Percentiles rank a stretch among this genome's conserved stretches.
Conservation (phyloP, 495 filamentous ascomycete genomes). For the Oleoguttula mirabilis region DNA sequence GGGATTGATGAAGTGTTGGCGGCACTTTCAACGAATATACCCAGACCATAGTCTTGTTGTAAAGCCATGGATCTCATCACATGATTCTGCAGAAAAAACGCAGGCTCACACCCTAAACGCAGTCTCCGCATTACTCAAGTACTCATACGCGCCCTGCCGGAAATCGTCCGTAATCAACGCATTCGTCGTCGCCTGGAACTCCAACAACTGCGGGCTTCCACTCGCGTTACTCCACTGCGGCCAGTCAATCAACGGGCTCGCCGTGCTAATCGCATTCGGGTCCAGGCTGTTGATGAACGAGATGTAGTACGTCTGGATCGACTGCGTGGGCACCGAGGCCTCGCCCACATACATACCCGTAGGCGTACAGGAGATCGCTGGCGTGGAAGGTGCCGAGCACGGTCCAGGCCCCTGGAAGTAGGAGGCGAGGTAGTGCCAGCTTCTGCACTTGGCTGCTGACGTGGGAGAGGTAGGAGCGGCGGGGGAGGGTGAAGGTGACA, state of each 20-base stretch:
- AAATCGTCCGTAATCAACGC: constrained; percentile 1
- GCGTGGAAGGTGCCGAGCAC: constrained; percentile 64
- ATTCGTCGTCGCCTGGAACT: background rate
- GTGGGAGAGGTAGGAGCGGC: constrained; percentile 41
- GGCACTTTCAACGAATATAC: no score
- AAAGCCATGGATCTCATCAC: no score
- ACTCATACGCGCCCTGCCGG: background rate
- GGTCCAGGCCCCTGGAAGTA: constrained; percentile 44
- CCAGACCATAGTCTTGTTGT: no score
- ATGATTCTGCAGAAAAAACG: no score
- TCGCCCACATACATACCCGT: background rate
- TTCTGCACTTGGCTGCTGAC: constrained; percentile 15
- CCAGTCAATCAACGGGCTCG: constrained; percentile 11
- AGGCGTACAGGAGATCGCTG: constrained; percentile 38
- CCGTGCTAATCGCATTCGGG: constrained; percentile 13
- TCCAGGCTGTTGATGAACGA: constrained; percentile 19
- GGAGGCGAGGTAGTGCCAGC: background rate
- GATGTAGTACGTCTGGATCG: constrained; percentile 22
- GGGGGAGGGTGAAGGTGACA: constrained; percentile 50
- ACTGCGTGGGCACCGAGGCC: background rate
- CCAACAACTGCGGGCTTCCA: constrained; percentile 3
- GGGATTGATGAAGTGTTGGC: no score
- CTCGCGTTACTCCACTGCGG: constrained; percentile 3
- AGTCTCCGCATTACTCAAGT: background rate
- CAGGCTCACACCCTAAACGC: background rate